These are phyloP conservation scores for Colletotrichum sp. DNA, from an alignment of 2,329 filamentous ascomycete species.

Conservation along the genomic window DNA sequence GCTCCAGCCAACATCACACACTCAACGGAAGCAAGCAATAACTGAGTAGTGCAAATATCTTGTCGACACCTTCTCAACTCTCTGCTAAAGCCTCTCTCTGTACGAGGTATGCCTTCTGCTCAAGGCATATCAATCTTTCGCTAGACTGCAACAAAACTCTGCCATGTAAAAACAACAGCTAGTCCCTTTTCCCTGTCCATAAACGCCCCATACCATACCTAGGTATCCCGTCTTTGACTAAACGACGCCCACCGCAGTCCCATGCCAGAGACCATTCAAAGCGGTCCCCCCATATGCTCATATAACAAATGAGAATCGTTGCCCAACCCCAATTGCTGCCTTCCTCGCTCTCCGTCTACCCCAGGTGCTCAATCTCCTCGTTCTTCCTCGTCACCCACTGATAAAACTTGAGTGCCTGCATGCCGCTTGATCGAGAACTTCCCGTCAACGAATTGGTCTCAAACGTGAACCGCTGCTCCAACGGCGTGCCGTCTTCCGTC, in stretches of 20 bases:
- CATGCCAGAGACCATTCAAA: neutral
- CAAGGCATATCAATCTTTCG: neutral
- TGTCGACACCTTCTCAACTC: neutral
- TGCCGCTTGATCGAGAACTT: neutral
- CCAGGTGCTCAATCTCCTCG: conserved; percentile 1
- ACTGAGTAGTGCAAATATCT: neutral
- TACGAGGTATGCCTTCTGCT: neutral
- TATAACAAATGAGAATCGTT: neutral
- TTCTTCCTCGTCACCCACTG: conserved; percentile 13
- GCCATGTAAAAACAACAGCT: neutral
- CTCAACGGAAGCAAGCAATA: neutral
- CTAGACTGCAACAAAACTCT: neutral
- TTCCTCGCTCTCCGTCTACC: neutral
- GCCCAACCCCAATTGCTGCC: neutral
- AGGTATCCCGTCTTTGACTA: neutral
- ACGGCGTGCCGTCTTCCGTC: neutral
- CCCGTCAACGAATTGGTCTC: neutral
- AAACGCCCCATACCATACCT: neutral
- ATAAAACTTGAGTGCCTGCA: conserved; percentile 17
- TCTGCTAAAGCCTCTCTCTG: neutral
- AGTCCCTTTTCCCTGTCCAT: neutral
- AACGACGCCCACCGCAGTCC: neutral
- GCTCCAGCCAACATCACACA: neutral
- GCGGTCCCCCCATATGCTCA: neutral
- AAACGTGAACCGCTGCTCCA: conserved; percentile 8